phyloP scores from a whole-genome alignment of 2,329 filamentous ascomycete species.

The Zymoseptoria brevis region DNA sequence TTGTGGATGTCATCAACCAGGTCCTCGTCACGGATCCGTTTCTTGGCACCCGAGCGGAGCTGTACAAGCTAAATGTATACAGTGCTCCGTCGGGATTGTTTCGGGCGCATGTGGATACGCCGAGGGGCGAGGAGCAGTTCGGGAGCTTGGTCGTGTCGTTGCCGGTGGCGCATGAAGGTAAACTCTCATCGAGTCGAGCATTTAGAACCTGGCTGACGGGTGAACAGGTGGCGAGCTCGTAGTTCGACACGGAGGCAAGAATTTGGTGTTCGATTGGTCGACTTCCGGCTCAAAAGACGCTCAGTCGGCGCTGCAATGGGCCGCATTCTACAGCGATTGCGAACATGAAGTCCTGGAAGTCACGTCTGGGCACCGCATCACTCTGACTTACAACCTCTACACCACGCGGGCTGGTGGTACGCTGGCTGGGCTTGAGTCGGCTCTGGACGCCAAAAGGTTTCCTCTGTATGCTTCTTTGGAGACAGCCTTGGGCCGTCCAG shows the following conservation, averaged over 20 bases:
- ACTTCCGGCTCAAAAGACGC: not conserved
- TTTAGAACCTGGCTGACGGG: not conserved
- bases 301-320: slow-evolving; percentile 32
- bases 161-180: slow-evolving; percentile 6
- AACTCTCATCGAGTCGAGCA: not conserved
- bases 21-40: slow-evolving; percentile 33
- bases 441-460: slow-evolving; percentile 28
- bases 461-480: slow-evolving; percentile 32
- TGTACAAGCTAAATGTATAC: slow-evolving; percentile 50
- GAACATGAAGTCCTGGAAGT: slow-evolving; percentile 48
- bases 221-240: not conserved
- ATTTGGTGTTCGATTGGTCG: slow-evolving; percentile 38
- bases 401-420: slow-evolving; percentile 30
- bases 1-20: slow-evolving; percentile 44
- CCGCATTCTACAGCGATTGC: slow-evolving; percentile 48
- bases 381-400: slow-evolving; percentile 54
- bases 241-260: not conserved
- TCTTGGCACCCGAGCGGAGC: slow-evolving; percentile 41
- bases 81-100: slow-evolving; percentile 8
- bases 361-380: slow-evolving; percentile 46
- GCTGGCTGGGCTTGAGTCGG: slow-evolving; percentile 15
- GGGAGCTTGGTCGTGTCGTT: slow-evolving; percentile 15
- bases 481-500: slow-evolving; percentile 9
- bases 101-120: slow-evolving; percentile 18
- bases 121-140: slow-evolving; percentile 8